phyloP scores from a whole-genome alignment of 1,139 yeast species.

The Spencermartinsiella ligniputridi region DNA sequence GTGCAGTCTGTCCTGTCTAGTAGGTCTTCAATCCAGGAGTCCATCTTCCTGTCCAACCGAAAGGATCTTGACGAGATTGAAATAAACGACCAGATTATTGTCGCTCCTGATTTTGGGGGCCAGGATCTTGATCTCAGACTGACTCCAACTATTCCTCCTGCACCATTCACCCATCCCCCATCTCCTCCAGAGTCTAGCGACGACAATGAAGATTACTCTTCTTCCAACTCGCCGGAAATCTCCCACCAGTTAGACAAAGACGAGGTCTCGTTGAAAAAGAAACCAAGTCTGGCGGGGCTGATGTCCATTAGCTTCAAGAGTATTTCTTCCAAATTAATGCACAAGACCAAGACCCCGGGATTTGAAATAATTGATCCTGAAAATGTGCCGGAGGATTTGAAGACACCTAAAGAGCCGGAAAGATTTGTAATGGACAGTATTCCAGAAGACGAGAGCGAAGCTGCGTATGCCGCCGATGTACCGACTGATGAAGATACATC shows the following conservation, averaged over 20 bases:
- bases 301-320: neutral
- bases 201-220: neutral
- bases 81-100: neutral
- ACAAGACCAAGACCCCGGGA: neutral
- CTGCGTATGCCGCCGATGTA: neutral
- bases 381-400: neutral
- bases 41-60: neutral
- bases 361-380: neutral
- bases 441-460: neutral
- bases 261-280: neutral
- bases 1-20: neutral
- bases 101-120: neutral
- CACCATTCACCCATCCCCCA: neutral
- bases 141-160: neutral
- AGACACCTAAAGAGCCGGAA: neutral
- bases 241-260: neutral
- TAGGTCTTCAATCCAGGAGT: neutral
- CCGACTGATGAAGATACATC: neutral
- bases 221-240: neutral
- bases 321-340: neutral
- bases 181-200: neutral
- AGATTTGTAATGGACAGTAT: neutral
- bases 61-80: neutral
- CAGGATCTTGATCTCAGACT: neutral
- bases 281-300: neutral